Base-by-base conservation (phyloP, 805 yeast genomes). In the Komagataella phaffii region DNA sequence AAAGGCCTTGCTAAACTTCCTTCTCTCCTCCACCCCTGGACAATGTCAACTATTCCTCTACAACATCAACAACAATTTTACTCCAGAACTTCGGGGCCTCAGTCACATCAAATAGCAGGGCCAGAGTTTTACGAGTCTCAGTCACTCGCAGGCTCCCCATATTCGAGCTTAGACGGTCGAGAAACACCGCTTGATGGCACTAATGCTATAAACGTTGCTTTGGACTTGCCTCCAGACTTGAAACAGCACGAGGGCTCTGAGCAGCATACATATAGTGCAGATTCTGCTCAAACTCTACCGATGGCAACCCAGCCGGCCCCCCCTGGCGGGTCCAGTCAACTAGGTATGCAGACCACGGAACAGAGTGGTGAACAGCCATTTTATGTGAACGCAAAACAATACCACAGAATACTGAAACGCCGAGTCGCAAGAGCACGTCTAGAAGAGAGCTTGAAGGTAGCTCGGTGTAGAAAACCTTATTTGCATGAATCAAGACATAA, bases 331-430 rank as follows among this genome's bases (percentile, higher is more conserved):
- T 30, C 40, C 40, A 30, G 14, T 30, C 40, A 30, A 30, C 40
- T 30, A 8, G n/a, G 40, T 30, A 30, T 30, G 12, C 40, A 30
- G 40, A 30, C 40, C 14, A 43, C 49, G 45, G 44, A 61, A 3
- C 40, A 30, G 40, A 30, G 69, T 2, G 64, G 61, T 1, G 96
- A 90, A 62, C 96, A 91, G 66, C 99, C 98, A 1, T 89, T 89
- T 62, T 93, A 93, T 61, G 99, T 93, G 46, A 93, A 93, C 65
- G 99, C 99, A 7, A 93, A 93, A 66, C 99, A 93, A 62, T 93
- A 93, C 60, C 96, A 93, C 61, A 80, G 99, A 47, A 93, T 93
- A 17, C 69, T 93, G 58, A 93, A 93, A 65, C 76, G 99, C 61
- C 78, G 99, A 59, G 77, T 89, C 46, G 98, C 99, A 0, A 74